These are phyloP conservation scores for Massariosphaeria phaeospora DNA, from an alignment of 495 filamentous ascomycete species.

Conservation along the genomic window DNA sequence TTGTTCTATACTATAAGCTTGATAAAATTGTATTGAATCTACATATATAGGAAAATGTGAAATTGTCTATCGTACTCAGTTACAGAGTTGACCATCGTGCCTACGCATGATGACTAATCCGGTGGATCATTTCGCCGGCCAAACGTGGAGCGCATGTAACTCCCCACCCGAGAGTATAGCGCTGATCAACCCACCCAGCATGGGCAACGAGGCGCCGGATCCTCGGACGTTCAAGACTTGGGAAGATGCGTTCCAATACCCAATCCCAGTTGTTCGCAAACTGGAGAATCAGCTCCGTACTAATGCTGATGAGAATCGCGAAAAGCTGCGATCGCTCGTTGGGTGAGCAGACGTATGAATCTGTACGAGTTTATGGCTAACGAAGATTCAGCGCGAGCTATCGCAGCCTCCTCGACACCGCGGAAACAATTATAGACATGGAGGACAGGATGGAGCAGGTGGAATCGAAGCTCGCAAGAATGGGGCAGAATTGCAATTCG, in stretches of 20 bases:
- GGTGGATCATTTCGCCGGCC: too few species aligned
- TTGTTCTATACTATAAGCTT: too few species aligned
- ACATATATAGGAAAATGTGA: too few species aligned
- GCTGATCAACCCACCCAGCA: too few species aligned
- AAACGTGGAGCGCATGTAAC: neutral
- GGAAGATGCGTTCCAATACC: slow-evolving; percentile 65
- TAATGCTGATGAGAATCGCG: slow-evolving; percentile 73
- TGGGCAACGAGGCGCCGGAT: slow-evolving; percentile 57
- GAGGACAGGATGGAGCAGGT: slow-evolving; percentile 67
- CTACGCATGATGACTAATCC: too few species aligned
- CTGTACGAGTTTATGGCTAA: neutral
- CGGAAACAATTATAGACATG: slow-evolving; percentile 89
- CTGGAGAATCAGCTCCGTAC: slow-evolving; percentile 60
- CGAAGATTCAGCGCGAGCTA: slow-evolving; percentile 63
- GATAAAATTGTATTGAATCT: too few species aligned
- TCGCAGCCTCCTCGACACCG: slow-evolving; percentile 85
- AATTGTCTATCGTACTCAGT: too few species aligned
- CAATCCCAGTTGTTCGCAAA: slow-evolving; percentile 57
- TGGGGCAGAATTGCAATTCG: slow-evolving; percentile 75
- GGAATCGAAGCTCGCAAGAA: slow-evolving; percentile 61
- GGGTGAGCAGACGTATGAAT: slow-evolving; percentile 51
- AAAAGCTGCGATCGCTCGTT: slow-evolving; percentile 83
- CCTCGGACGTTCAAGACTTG: slow-evolving; percentile 56
- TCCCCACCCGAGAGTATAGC: neutral
- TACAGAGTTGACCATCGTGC: too few species aligned